These are phyloP conservation scores for Cudoniella acicularis DNA, from an alignment of 495 filamentous ascomycete genomes.

Conservation along the genomic window DNA sequence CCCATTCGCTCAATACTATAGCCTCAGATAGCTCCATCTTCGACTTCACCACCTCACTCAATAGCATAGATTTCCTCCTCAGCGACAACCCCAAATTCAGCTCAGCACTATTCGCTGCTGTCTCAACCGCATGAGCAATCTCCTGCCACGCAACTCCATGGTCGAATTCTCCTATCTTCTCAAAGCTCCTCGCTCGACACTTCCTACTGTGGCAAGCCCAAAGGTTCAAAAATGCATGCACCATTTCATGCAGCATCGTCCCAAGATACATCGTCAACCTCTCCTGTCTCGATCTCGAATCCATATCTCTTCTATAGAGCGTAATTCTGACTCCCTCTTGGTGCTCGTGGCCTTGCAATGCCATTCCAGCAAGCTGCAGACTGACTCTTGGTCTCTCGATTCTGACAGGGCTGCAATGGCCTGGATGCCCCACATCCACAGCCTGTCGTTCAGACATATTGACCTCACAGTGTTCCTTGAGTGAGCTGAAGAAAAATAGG, in stretches of 20 bases:
- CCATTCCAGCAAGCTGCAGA: too few species aligned
- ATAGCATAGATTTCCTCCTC: not conserved
- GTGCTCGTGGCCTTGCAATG: too few species aligned
- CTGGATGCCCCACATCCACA: not conserved
- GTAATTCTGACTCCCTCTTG: not conserved
- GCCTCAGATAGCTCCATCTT: too few species aligned
- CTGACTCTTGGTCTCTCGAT: too few species aligned
- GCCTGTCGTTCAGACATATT: not conserved
- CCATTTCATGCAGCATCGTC: conserved; percentile 1
- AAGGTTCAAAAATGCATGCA: not conserved
- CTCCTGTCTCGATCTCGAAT: not conserved
- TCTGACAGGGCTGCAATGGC: not conserved
- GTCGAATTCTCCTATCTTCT: not conserved
- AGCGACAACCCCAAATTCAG: not conserved
- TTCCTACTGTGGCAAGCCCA: not conserved
- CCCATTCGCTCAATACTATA: too few species aligned
- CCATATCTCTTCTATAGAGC: not conserved
- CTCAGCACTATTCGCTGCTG: not conserved
- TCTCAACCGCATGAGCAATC: conserved; percentile 2
- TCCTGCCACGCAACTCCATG: not conserved
- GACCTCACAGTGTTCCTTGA: not conserved
- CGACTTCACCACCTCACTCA: not conserved
- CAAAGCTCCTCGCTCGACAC: not conserved
- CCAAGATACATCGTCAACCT: not conserved
- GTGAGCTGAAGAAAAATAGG: not conserved